Base-by-base conservation (phyloP, 2,329 filamentous ascomycete genomes). In the Alternaria novae-zelandiae region DNA sequence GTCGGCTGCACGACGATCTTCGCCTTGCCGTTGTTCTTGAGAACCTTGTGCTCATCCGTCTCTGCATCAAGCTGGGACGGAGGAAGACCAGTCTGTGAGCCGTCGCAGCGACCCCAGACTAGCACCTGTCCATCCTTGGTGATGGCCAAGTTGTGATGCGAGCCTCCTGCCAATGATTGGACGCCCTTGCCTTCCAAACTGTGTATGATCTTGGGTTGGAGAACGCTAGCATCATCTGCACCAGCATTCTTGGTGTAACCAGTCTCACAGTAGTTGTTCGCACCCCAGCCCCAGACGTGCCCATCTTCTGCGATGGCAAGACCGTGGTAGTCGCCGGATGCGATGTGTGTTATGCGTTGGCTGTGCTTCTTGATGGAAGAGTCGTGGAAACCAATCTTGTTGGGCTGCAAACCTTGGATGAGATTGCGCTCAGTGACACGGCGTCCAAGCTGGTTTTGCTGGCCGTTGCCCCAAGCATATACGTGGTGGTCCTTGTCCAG, bases 211-310 rank as follows among this genome's bases (percentile, higher is more conserved):
- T 87, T 88, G 5, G 79, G 77, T 3, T 93, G 91, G 69, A 88
- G 87, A 54, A 97, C 86, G 65, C 90, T 88, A 32, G 90, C 90
- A 68, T 91, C 89, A 56, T 91, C 88, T 61, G 90, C 87, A 30
- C 89, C 90, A 13, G 87, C 89, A 57, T 86, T 84, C 46, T 88
- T 85, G 15, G 84, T 83, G 62, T 90, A 85, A 36, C 91, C 93
- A 15, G 91, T 92, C 82, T 97, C 90, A 66, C 90, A 91, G 79
- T 92, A 96, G 81, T 91, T 94, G 85, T 97, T 97, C 28, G 95
- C 83, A 23, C 94, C 93, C 93, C 93, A 97, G 0, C 89, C 87
- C 80, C 89, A 96, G 30, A 95, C 90, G 28, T 87, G 85, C 43
- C 89, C 89, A 26, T 89, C 86, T 65, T 88, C 86, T 71, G 87